Percentiles rank a stretch among this genome's conserved stretches.
These are phyloP conservation scores for Ormosia semicastrata DNA, from an alignment of 306 rosid species.

Conservation along the genomic window DNA sequence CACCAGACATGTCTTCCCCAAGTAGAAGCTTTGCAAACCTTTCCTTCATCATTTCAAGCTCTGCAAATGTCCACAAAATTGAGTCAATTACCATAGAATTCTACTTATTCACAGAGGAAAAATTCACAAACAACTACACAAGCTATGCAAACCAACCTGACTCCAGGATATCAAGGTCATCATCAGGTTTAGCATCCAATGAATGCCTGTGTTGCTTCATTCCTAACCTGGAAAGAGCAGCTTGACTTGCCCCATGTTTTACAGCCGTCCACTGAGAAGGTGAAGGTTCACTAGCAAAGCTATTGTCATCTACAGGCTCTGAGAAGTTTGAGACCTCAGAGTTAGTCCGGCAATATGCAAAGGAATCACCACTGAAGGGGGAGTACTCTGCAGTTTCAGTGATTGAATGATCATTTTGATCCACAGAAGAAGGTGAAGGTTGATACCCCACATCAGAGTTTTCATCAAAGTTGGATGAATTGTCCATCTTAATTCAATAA, in stretches of 20 bases:
- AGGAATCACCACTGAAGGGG: constrained; percentile 63
- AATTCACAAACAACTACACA: background rate
- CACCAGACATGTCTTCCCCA: constrained; percentile 98
- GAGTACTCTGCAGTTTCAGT: constrained; percentile 55
- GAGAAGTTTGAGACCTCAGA: constrained; percentile 75
- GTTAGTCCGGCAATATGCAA: constrained; percentile 53
- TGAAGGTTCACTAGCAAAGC: constrained; percentile 61
- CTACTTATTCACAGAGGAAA: background rate
- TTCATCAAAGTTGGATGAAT: constrained; percentile 51
- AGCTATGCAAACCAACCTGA: constrained; percentile 51
- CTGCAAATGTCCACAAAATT: constrained; percentile 38
- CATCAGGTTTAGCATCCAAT: constrained; percentile 47
- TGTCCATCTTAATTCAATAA: constrained; percentile 50
- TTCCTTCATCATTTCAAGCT: constrained; percentile 81
- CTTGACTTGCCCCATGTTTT: constrained; percentile 41
- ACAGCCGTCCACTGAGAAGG: constrained; percentile 48
- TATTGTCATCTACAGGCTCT: constrained; percentile 54
- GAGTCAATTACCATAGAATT: background rate
- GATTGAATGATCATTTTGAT: constrained; percentile 65
- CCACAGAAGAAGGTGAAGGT: constrained; percentile 68
- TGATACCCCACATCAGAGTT: constrained; percentile 58
- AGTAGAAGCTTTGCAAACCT: constrained; percentile 85
- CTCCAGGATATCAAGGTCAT: constrained; percentile 54
- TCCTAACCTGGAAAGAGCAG: constrained; percentile 48
- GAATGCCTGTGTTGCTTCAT: constrained; percentile 45